These are phyloP conservation scores for Darksidea phi DNA, from an alignment of 495 filamentous ascomycete genomes.

Conservation along the genomic window DNA sequence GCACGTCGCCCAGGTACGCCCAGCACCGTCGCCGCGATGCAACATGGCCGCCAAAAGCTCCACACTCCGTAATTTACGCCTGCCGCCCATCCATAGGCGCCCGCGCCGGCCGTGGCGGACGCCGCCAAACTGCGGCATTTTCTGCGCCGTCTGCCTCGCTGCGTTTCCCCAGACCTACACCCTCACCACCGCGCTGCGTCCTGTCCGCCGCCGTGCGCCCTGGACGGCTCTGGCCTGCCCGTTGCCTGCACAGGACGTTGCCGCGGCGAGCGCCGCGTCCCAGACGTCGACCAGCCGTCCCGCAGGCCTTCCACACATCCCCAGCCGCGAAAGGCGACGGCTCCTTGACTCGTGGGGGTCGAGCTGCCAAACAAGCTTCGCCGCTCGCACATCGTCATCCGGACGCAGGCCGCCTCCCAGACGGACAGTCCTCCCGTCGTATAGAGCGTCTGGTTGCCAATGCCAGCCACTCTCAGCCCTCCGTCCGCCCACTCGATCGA, in stretches of 20 bases:
- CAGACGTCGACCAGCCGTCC: background rate
- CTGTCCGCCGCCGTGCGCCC: background rate
- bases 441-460: background rate
- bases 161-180: no score
- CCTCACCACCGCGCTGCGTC: background rate
- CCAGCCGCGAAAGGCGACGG: background rate
- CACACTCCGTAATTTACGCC: constrained; percentile 5
- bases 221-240: background rate
- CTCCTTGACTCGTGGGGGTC: background rate
- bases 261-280: background rate
- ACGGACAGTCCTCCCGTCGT: no score
- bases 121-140: constrained; percentile 22
- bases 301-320: no score
- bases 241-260: no score
- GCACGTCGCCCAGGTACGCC: no score
- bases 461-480: background rate
- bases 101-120: constrained; percentile 2
- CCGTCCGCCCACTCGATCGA: constrained; percentile 1
- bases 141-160: constrained; percentile 1
- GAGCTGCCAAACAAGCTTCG: background rate
- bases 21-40: background rate
- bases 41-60: background rate
- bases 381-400: background rate
- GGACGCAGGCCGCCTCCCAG: no score
- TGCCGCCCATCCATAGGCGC: constrained; percentile 9